Evolutionary conservation across 2,329 filamentous ascomycete species (phyloP).

Genomic region (Epichloe sylvatica): DNA sequence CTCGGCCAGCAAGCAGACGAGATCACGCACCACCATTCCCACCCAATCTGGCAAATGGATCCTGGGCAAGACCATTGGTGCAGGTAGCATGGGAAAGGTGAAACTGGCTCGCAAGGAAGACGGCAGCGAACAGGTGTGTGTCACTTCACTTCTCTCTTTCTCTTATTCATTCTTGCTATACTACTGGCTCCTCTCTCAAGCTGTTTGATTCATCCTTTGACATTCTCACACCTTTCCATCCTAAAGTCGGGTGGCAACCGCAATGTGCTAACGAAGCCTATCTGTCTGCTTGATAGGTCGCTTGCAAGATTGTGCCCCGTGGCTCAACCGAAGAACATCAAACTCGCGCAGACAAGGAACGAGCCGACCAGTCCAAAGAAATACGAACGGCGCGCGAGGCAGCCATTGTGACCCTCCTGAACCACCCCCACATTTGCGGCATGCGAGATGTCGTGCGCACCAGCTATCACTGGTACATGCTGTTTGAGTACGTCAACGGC

Average conservation of each 20-base stretch:
- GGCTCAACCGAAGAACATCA: constrained; percentile 75
- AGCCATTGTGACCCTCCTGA: constrained; percentile 85
- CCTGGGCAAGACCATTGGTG: constrained; percentile 90
- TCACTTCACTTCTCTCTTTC: not conserved
- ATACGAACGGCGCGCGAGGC: constrained; percentile 89
- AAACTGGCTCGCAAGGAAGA: constrained; percentile 87
- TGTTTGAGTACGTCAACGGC: constrained; percentile 97
- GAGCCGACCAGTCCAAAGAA: constrained; percentile 92
- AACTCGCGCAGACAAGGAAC: constrained; percentile 59
- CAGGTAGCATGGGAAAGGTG: constrained; percentile 97
- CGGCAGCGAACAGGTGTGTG: constrained; percentile 71
- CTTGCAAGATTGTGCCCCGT: constrained; percentile 92
- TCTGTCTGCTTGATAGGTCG: constrained; percentile 39
- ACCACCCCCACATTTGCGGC: constrained; percentile 90
- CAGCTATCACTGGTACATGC: constrained; percentile 99
- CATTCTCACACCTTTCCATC: not conserved
- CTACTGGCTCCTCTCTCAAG: not conserved
- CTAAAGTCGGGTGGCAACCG: not conserved
- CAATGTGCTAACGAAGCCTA: not conserved
- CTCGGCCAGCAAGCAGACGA: constrained; percentile 35
- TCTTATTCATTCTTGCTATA: not conserved
- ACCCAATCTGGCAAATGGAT: constrained; percentile 88
- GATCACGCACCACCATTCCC: constrained; percentile 68
- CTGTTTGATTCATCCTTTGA: not conserved
- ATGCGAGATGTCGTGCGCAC: constrained; percentile 92